Base-by-base conservation (phyloP, 192 early-diverging fungal species). In the Coemansia furcata region DNA sequence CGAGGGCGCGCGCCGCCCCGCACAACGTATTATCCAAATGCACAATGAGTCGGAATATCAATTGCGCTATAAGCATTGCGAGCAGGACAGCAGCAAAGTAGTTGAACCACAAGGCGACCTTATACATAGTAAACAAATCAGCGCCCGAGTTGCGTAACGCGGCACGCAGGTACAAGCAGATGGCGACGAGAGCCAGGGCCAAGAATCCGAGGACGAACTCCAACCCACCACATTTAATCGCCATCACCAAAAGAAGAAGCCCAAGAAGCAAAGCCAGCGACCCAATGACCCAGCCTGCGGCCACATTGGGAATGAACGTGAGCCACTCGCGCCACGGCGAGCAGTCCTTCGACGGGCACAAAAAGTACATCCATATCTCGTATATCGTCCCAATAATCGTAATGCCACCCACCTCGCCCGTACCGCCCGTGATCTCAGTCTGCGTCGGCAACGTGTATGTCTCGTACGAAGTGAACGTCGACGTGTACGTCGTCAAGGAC, bases 321-420 rank as follows among this genome's bases (percentile, higher is more conserved):
- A 80, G 78, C 78, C 78, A 80, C 54, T 80, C 78, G 69, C 78
- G 78, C 69, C 67, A 71, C 52, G 73, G 66, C 60, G 73, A 69
- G 69, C 78, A 80, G 42, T 74, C 62, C 17, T 42, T 58, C 14
- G 78, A 80, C 17, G 78, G 78, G 4, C 78, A 80, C 78, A 80
- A 44, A 32, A 80, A 69, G 67, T 67, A 80, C 78, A 80, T 80
- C 78, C 78, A 80, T 26, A 75, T 50, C 42, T 80, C 65, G 69
- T 80, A 80, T 17, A 80, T 42, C 43, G 50, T 30, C 12, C 73
- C 73, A 35, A 69, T 72, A 26, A 80, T 80, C 1, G 67, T 69
- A 3, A 80, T 64, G 19, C 73, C 73, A 70, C 67, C 62, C 17
- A 80, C 78, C 46, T 72, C 60, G 73, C 78, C 78, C 6, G 33